Conservation (phyloP, 495 filamentous ascomycete species). For the Aspergillus egyptiacus region DNA sequence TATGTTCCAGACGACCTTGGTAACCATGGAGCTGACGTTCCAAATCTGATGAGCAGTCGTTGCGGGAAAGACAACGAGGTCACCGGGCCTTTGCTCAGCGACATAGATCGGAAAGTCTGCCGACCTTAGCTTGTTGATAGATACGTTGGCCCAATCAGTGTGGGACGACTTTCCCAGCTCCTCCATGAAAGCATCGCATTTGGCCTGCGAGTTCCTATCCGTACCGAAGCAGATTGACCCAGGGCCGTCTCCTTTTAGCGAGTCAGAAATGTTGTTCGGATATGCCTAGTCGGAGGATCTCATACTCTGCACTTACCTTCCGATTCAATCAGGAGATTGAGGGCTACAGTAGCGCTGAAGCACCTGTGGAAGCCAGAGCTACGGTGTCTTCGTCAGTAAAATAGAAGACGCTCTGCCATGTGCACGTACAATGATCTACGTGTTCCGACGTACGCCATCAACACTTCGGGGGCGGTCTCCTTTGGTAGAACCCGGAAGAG, state of each 20-base stretch:
- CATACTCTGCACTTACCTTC: constrained; percentile 9
- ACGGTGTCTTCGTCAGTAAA: neutral
- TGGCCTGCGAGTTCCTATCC: constrained; percentile 12
- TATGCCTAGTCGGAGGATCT: neutral
- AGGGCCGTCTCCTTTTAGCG: constrained; percentile 1
- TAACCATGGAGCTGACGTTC: constrained; percentile 19
- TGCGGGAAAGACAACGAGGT: constrained; percentile 22
- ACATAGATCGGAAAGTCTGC: constrained; percentile 23
- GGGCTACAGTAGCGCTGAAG: constrained; percentile 21
- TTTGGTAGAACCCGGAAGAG: constrained; percentile 19
- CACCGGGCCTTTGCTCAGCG: constrained; percentile 17
- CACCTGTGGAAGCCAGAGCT: constrained; percentile 24
- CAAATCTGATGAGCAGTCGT: constrained; percentile 22
- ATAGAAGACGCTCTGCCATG: neutral
- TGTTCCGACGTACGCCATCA: constrained; percentile 23
- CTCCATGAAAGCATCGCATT: constrained; percentile 21
- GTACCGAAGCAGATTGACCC: constrained; percentile 23
- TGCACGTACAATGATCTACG: constrained; percentile 19
- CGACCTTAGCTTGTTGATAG: constrained; percentile 7
- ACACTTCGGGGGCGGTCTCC: constrained; percentile 16
- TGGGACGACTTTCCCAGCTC: constrained; percentile 18
- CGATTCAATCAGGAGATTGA: constrained; percentile 19
- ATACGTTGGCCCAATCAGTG: constrained; percentile 22
- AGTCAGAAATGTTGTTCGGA: neutral
- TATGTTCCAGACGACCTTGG: constrained; percentile 23